Conservation (phyloP, 208 protist species). For the Acanthamoeba lugdunensis region DNA sequence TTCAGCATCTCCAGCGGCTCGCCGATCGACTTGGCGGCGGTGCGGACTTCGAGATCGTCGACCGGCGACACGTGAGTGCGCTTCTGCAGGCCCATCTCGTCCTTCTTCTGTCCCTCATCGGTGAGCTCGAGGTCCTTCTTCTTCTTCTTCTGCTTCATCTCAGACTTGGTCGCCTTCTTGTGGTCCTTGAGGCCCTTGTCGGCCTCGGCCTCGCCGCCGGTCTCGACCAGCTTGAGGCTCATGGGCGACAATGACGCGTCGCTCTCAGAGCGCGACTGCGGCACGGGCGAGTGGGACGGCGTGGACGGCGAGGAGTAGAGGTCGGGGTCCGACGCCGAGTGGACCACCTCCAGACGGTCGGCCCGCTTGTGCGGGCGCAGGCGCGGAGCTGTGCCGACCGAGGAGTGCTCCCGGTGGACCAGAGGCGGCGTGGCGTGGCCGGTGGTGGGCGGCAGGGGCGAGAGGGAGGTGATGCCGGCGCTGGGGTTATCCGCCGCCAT, state of each 20-base stretch:
- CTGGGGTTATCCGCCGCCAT: background rate
- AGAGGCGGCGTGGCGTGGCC: slow-evolving; percentile 35
- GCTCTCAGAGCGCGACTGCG: background rate
- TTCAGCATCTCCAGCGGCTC: background rate
- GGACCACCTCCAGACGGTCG: slow-evolving; percentile 20
- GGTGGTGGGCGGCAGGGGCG: slow-evolving; percentile 37
- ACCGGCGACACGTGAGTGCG: background rate
- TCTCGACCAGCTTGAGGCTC: slow-evolving; percentile 59
- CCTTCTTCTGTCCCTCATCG: slow-evolving; percentile 7
- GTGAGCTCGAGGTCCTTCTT: background rate
- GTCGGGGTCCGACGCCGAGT: background rate
- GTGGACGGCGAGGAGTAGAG: slow-evolving; percentile 17
- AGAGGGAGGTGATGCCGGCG: background rate
- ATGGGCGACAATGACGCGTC: slow-evolving; percentile 9
- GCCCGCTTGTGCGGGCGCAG: background rate
- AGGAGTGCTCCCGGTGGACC: background rate
- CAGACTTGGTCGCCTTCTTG: slow-evolving; percentile 35
- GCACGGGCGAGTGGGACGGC: background rate
- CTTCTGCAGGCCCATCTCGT: background rate
- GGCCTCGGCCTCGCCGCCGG: background rate
- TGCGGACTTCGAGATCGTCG: background rate
- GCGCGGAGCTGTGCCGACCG: background rate
- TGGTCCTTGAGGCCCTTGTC: background rate
- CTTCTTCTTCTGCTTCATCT: background rate
- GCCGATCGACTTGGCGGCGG: background rate